Evolutionary conservation across 257 asterid genomes (phyloP).

Genomic region (Rehmannia glutinosa): DNA sequence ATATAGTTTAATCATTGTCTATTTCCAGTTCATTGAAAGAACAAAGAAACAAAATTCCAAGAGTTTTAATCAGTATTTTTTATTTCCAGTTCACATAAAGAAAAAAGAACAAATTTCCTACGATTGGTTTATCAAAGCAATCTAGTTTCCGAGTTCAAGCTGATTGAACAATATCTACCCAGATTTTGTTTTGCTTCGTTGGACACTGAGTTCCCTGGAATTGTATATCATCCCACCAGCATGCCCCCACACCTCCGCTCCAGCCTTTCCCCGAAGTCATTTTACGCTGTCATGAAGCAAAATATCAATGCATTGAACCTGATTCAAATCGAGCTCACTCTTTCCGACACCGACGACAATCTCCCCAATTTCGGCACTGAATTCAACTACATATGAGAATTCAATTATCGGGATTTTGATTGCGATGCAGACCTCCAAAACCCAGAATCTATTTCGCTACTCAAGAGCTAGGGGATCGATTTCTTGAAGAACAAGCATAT

Average conservation of each 20-base stretch:
- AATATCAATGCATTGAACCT: not conserved
- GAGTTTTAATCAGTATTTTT: too few relatives aligned
- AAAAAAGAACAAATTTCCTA: too few relatives aligned
- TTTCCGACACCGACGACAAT: not conserved
- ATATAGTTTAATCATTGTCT: too few relatives aligned
- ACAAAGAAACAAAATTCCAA: too few relatives aligned
- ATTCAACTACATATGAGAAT: not conserved
- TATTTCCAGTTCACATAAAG: too few relatives aligned
- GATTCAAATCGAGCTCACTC: not conserved
- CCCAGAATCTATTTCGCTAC: not conserved
- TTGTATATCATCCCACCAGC: not conserved
- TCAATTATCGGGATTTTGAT: not conserved
- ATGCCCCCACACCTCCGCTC: not conserved
- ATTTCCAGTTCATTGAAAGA: too few relatives aligned
- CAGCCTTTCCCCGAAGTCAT: not conserved
- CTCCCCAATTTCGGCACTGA: not conserved
- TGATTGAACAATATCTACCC: too few relatives aligned
- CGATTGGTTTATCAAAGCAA: too few relatives aligned
- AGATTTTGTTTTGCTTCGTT: too few relatives aligned
- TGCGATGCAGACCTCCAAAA: not conserved
- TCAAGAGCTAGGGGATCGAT: not conserved
- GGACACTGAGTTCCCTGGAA: not conserved
- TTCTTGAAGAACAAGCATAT: not conserved
- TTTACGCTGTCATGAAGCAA: not conserved
- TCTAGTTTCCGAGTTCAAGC: too few relatives aligned